phyloP scores from a whole-genome alignment of 1,139 yeast species.

The Candida neerlandica region DNA sequence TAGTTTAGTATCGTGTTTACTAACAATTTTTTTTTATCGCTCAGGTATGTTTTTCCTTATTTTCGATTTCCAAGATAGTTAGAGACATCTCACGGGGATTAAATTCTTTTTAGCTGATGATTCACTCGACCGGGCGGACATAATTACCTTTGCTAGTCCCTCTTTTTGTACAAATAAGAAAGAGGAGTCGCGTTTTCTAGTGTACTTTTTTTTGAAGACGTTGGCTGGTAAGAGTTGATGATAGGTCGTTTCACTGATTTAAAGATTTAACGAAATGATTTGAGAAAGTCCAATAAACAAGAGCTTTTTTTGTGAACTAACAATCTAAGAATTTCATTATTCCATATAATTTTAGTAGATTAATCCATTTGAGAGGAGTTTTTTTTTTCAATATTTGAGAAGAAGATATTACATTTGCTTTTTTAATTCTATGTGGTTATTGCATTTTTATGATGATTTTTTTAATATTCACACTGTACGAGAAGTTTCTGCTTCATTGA shows the following conservation, averaged over 20 bases:
- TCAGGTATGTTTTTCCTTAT: constrained; percentile 7
- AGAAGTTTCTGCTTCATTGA: constrained; percentile 52
- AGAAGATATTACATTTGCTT: neutral
- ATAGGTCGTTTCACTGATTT: constrained; percentile 55
- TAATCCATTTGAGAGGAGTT: neutral
- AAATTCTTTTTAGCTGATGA: constrained; percentile 47
- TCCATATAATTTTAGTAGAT: constrained; percentile 1
- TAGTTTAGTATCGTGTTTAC: neutral
- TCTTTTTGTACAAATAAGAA: constrained; percentile 44
- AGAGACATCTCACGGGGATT: neutral
- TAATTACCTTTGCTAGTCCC: constrained; percentile 51
- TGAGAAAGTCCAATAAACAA: neutral
- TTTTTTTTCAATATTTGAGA: neutral
- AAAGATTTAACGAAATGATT: neutral
- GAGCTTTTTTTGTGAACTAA: neutral
- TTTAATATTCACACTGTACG: constrained; percentile 67
- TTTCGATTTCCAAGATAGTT: neutral
- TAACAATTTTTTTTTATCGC: constrained; percentile 2
- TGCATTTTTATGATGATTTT: constrained; percentile 49
- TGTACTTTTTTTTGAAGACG: constrained; percentile 65
- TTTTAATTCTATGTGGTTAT: neutral
- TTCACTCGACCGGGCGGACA: constrained; percentile 84
- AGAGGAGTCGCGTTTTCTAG: constrained; percentile 62
- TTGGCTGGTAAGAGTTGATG: constrained; percentile 62
- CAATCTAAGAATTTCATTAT: neutral